Percentiles rank a stretch among this genome's conserved stretches.
phyloP scores from a whole-genome alignment of 306 rosid species.

The Cajanus cajan region DNA sequence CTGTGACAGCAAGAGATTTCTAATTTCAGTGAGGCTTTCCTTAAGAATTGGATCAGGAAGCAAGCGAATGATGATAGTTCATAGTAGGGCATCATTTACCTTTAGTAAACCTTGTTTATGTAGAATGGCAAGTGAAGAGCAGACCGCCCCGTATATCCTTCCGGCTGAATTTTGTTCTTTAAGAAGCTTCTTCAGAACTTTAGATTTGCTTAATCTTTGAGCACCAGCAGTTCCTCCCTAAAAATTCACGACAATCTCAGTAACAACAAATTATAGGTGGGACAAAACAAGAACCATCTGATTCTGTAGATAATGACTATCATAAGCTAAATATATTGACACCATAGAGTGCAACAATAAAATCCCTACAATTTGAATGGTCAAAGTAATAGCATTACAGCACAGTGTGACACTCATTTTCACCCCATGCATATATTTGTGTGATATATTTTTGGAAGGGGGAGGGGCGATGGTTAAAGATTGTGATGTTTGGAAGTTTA shows the following conservation, averaged over 20 bases:
- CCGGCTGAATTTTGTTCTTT: conserved; percentile 72
- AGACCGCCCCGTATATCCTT: conserved; percentile 72
- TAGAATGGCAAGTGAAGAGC: conserved; percentile 69
- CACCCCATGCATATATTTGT: no score
- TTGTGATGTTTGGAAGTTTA: not conserved
- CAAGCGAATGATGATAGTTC: conserved; percentile 1
- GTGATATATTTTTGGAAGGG: not conserved
- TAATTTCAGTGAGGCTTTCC: not conserved
- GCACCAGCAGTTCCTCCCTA: conserved; percentile 76
- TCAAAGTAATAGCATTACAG: no score
- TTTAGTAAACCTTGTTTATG: conserved; percentile 78
- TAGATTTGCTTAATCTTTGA: conserved; percentile 69
- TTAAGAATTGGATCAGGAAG: conserved; percentile 14
- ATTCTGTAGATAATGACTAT: conserved; percentile 5
- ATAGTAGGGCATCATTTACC: conserved; percentile 43
- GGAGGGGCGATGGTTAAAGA: not conserved
- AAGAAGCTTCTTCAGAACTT: conserved; percentile 72
- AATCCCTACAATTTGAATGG: not conserved
- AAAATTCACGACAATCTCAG: conserved; percentile 23
- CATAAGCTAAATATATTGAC: conserved; percentile 3
- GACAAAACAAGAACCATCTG: not conserved
- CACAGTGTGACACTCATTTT: conserved; percentile 16
- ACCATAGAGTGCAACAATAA: not conserved
- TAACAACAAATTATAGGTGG: conserved; percentile 7
- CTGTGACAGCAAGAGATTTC: conserved; percentile 40